These are phyloP conservation scores for Gossypium turneri DNA, from an alignment of 345 rosid species.

Conservation along the genomic window DNA sequence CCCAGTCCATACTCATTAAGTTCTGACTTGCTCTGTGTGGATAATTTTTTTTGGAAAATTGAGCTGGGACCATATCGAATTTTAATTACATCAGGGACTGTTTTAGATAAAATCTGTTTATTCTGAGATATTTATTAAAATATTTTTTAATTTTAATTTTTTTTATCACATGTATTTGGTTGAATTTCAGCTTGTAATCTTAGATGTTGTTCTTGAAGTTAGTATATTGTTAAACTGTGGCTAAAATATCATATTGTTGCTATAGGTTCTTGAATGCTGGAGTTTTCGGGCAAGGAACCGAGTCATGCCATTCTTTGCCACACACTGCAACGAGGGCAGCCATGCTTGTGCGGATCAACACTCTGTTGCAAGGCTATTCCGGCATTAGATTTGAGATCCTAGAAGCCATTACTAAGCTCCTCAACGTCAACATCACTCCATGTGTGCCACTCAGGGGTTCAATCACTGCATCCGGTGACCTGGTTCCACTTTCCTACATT, in stretches of 20 bases:
- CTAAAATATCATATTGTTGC: neutral
- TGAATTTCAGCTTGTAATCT: no score
- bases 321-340: conserved; percentile 65
- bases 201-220: no score
- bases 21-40: no score
- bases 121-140: no score
- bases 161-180: no score
- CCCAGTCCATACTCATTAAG: no score
- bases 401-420: conserved; percentile 58
- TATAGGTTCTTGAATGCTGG: conserved; percentile 66
- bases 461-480: conserved; percentile 70
- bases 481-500: conserved; percentile 65
- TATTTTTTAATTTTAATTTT: no score
- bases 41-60: no score
- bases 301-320: conserved; percentile 53
- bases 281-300: conserved; percentile 53
- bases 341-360: conserved; percentile 76
- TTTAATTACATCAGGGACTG: no score
- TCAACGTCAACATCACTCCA: conserved; percentile 64
- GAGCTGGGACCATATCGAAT: no score
- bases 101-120: no score
- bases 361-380: conserved; percentile 69
- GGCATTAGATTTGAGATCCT: conserved; percentile 71
- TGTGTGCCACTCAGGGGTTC: conserved; percentile 72
- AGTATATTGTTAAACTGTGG: neutral